These are phyloP conservation scores for Trifolium pratense DNA, from an alignment of 306 rosid species.

Conservation along the genomic window DNA sequence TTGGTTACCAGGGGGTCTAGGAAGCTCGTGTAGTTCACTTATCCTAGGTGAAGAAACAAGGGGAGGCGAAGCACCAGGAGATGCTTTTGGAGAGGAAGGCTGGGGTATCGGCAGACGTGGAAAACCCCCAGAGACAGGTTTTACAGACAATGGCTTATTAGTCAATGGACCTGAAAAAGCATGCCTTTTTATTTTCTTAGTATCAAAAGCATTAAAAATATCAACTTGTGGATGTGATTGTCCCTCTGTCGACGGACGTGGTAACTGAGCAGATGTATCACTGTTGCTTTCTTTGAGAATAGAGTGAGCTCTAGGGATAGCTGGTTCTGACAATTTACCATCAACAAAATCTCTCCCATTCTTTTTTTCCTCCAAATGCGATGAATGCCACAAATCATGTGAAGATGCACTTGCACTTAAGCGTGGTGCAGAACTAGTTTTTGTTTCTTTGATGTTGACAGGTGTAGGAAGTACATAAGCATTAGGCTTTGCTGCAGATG, in stretches of 20 bases:
- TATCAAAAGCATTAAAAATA: constrained; percentile 51
- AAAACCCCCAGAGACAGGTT: constrained; percentile 58
- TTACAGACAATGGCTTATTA: constrained; percentile 61
- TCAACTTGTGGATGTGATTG: constrained; percentile 57
- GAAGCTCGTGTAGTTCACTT: constrained; percentile 95
- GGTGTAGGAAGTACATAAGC: constrained; percentile 91
- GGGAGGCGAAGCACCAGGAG: constrained; percentile 78
- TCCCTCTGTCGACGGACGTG: constrained; percentile 71
- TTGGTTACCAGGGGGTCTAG: constrained; percentile 79
- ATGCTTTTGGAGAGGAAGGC: constrained; percentile 76
- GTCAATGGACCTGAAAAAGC: constrained; percentile 82
- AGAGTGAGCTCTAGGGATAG: constrained; percentile 49
- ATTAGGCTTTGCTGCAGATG: constrained; percentile 59
- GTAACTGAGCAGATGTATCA: constrained; percentile 56
- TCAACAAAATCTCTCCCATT: constrained; percentile 59
- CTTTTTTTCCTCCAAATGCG: constrained; percentile 72
- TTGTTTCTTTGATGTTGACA: constrained; percentile 58
- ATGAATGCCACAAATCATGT: constrained; percentile 75
- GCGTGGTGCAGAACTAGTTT: constrained; percentile 51
- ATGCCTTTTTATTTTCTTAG: constrained; percentile 59
- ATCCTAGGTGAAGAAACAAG: constrained; percentile 75
- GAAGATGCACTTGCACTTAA: constrained; percentile 58
- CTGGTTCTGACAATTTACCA: constrained; percentile 51
- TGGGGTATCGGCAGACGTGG: constrained; percentile 67
- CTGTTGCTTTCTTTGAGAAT: constrained; percentile 65